Conservation (phyloP, 1,139 yeast genomes). For the Debaryomycetaceae sp. region DNA sequence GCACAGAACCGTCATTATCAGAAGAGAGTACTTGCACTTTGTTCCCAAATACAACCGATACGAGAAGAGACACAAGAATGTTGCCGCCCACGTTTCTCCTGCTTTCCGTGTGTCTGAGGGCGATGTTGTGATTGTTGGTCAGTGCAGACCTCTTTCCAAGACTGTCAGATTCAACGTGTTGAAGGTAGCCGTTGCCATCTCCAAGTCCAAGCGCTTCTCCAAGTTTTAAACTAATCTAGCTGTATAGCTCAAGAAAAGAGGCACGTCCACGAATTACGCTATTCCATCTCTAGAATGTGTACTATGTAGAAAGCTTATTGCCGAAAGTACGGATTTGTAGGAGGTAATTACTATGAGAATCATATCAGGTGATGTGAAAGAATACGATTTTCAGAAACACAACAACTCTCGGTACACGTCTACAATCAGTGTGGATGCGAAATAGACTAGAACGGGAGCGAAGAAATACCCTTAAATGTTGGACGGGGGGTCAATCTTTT, state of each 20-base stretch:
- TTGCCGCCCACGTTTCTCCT: constrained; percentile 99
- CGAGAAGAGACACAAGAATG: constrained; percentile 99
- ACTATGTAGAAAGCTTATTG: no score
- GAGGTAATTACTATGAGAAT: no score
- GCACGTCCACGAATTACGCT: no score
- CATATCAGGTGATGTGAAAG: no score
- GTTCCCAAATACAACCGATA: constrained; percentile 99
- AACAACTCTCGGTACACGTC: no score
- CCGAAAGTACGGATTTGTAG: no score
- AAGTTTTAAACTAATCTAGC: constrained; percentile 57
- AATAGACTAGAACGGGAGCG: no score
- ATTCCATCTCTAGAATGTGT: no score
- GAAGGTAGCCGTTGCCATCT: constrained; percentile 84
- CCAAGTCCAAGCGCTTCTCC: constrained; percentile 90
- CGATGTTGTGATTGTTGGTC: constrained; percentile 99
- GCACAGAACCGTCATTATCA: constrained; percentile 99
- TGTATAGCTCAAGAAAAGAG: background rate
- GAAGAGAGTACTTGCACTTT: constrained; percentile 99
- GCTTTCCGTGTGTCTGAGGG: constrained; percentile 99
- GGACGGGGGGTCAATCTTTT: constrained; percentile 45
- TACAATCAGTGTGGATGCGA: no score
- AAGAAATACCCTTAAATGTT: constrained; percentile 11
- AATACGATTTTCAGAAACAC: no score
- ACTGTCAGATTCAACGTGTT: constrained; percentile 99
- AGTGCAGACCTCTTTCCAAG: constrained; percentile 99